A percentile compares a stretch with the other conserved stretches of the same genome.
These are phyloP conservation scores for Scheffersomyces ergatensis DNA, from an alignment of 805 yeast species.

Conservation along the genomic window DNA sequence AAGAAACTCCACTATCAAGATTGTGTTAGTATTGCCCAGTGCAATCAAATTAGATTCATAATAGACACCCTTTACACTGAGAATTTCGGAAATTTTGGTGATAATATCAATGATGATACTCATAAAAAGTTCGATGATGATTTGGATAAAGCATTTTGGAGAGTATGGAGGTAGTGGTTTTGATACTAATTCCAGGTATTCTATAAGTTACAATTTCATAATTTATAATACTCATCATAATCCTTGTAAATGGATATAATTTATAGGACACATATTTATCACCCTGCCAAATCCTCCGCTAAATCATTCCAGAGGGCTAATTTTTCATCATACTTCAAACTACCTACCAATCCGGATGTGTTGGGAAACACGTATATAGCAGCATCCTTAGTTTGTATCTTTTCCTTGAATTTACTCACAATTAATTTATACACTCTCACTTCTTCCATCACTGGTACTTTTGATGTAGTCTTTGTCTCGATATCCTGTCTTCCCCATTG, in stretches of 20 bases:
- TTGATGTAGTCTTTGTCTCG: slow-evolving; percentile 9
- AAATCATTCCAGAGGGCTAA: slow-evolving; percentile 48
- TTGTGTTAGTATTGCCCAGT: slow-evolving; percentile 32
- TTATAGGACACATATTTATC: not conserved
- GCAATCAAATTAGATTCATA: slow-evolving; percentile 31
- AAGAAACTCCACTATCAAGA: slow-evolving; percentile 31
- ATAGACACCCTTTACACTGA: slow-evolving; percentile 35
- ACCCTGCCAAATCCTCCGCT: slow-evolving; percentile 14
- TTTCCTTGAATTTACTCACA: slow-evolving; percentile 14
- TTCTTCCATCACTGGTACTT: not conserved
- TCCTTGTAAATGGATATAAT: no score
- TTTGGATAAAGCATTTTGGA: slow-evolving; percentile 25
- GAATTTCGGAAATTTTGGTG: slow-evolving; percentile 39
- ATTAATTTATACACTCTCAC: slow-evolving; percentile 6
- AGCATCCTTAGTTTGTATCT: slow-evolving; percentile 13
- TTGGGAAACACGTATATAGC: slow-evolving; percentile 62
- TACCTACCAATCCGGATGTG: slow-evolving; percentile 69
- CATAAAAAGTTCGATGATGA: slow-evolving; percentile 24
- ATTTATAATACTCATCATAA: no score
- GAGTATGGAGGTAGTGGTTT: slow-evolving; percentile 30
- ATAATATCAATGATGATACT: slow-evolving; percentile 21
- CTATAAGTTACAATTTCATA: no score
- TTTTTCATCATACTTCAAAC: slow-evolving; percentile 43
- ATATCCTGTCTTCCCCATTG: slow-evolving; percentile 49
- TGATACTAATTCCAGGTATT: no score